These are phyloP conservation scores for Tylopilus sp. DNA, from an alignment of 1,284 basidiomycete species.

Conservation along the genomic window DNA sequence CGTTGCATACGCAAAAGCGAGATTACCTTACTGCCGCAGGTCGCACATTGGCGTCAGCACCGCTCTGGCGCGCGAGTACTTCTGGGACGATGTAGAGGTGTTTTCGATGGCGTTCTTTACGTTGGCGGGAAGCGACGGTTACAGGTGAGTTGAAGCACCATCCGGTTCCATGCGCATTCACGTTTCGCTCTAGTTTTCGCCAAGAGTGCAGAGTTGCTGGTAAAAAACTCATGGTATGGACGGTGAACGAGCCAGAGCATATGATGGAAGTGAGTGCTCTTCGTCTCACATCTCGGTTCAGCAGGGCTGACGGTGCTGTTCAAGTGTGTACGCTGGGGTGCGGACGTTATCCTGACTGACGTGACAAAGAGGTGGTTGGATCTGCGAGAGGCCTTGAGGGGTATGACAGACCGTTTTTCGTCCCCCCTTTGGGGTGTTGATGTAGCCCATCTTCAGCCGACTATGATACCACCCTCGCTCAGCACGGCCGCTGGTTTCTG, in stretches of 20 bases:
- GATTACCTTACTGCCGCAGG: slow-evolving; percentile 78
- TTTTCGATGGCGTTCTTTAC: slow-evolving; percentile 83
- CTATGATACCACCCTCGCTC: slow-evolving; percentile 58
- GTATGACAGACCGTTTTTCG: slow-evolving; percentile 38
- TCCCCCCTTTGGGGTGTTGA: slow-evolving; percentile 4
- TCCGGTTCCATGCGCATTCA: slow-evolving; percentile 1
- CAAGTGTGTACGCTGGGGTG: slow-evolving; percentile 85
- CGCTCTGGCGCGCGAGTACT: slow-evolving; percentile 74
- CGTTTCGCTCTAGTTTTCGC: slow-evolving; percentile 57
- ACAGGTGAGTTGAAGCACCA: slow-evolving; percentile 41
- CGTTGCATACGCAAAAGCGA: slow-evolving; percentile 66
- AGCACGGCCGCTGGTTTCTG: slow-evolving; percentile 64
- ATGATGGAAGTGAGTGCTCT: slow-evolving; percentile 79
- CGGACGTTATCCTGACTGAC: slow-evolving; percentile 88
- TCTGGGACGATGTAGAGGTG: slow-evolving; percentile 85
- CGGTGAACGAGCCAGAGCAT: slow-evolving; percentile 84
- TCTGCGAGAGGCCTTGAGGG: slow-evolving; percentile 59
- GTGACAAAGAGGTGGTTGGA: slow-evolving; percentile 73
- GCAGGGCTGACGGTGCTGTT: slow-evolving; percentile 7
- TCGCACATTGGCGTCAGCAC: slow-evolving; percentile 81
- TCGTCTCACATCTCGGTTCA: neutral
- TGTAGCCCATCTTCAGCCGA: slow-evolving; percentile 43
- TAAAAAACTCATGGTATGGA: slow-evolving; percentile 95
- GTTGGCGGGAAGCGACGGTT: slow-evolving; percentile 70
- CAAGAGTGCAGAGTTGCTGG: slow-evolving; percentile 72